phyloP scores from a whole-genome alignment of 805 yeast species.

The Scheffersomyces amazonensis region DNA sequence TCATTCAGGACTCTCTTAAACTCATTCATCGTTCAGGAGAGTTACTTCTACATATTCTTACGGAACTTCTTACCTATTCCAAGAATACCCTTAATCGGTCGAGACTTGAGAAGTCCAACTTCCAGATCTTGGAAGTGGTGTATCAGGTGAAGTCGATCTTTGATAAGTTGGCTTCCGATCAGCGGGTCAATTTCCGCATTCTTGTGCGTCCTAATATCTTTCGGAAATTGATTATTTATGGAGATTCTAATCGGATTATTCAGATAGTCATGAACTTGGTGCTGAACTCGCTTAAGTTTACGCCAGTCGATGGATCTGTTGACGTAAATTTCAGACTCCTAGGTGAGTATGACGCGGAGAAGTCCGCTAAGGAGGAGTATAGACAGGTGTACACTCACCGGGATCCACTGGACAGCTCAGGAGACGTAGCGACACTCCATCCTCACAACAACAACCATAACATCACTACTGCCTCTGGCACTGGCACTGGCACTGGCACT shows the following conservation, averaged over 20 bases:
- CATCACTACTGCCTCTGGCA: no score
- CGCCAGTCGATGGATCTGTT: conserved; percentile 85
- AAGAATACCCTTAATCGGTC: conserved; percentile 84
- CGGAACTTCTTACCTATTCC: conserved; percentile 89
- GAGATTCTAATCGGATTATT: conserved; percentile 86
- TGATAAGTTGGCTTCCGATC: conserved; percentile 73
- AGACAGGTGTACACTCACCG: no score
- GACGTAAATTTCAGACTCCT: conserved; percentile 58
- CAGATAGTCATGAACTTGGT: conserved; percentile 93
- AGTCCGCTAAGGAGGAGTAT: conserved; percentile 40
- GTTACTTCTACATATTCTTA: conserved; percentile 78
- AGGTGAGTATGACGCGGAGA: conserved; percentile 65
- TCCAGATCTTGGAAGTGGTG: conserved; percentile 76
- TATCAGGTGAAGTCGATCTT: conserved; percentile 84
- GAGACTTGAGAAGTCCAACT: conserved; percentile 78
- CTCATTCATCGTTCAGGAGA: conserved; percentile 92
- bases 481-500: no score
- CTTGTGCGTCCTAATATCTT: conserved; percentile 57
- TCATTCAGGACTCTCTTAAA: conserved; percentile 72
- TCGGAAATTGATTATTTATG: conserved; percentile 66
- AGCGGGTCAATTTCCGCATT: conserved; percentile 66
- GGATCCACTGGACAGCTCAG: no score
- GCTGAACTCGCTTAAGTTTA: conserved; percentile 86
- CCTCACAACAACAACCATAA: no score
- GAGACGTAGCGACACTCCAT: no score